phyloP scores from a whole-genome alignment of 2,329 filamentous ascomycete species.

The Colletotrichum lini region DNA sequence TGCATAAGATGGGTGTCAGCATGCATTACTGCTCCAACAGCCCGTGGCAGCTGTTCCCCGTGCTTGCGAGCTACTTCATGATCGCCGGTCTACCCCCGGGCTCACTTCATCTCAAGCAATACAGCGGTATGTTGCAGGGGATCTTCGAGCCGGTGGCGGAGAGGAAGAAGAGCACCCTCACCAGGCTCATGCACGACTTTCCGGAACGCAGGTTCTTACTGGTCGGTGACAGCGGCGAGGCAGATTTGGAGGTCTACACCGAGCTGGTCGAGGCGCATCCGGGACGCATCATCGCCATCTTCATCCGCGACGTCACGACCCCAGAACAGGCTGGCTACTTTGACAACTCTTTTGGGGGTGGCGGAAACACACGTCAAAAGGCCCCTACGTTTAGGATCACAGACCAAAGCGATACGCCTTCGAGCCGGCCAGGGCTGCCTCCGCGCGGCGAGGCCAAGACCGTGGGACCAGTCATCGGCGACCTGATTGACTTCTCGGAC shows the following conservation, averaged over 20 bases:
- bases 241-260: constrained; percentile 96
- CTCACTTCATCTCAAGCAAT: constrained; percentile 96
- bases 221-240: constrained; percentile 96
- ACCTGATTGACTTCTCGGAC: constrained; percentile 73
- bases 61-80: constrained; percentile 88
- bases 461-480: constrained; percentile 65
- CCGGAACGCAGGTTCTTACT: constrained; percentile 90
- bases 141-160: constrained; percentile 98
- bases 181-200: constrained; percentile 89
- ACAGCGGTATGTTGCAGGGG: constrained; percentile 96
- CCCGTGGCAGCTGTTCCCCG: constrained; percentile 96
- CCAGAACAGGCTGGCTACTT: constrained; percentile 82
- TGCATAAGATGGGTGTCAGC: constrained; percentile 85
- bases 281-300: constrained; percentile 85
- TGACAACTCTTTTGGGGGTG: constrained; percentile 67
- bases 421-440: constrained; percentile 51
- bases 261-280: constrained; percentile 91
- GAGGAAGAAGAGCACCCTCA: constrained; percentile 89
- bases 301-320: constrained; percentile 96
- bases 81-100: constrained; percentile 85
- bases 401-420: constrained; percentile 43
- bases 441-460: constrained; percentile 47
- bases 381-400: constrained; percentile 44
- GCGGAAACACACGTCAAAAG: constrained; percentile 45
- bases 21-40: constrained; percentile 99